A percentile compares a stretch with the other conserved stretches of the same genome.
Conservation (phyloP, 2,329 filamentous ascomycete species). For the Microcera coccophila region DNA sequence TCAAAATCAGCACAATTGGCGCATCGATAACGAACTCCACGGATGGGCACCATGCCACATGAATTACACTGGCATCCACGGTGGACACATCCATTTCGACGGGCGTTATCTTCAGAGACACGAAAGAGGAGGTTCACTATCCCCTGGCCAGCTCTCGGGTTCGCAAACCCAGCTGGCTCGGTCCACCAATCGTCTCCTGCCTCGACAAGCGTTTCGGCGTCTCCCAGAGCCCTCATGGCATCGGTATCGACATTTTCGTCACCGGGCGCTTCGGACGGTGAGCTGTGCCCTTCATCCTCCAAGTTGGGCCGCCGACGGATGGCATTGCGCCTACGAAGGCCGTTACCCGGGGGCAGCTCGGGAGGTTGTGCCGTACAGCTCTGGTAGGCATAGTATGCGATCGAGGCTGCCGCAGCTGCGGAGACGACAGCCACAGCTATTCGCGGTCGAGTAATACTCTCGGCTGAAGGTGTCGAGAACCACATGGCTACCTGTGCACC, state of each 20-base stretch:
- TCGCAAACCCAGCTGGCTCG: slow-evolving; percentile 38
- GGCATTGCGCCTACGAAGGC: slow-evolving; percentile 64
- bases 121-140: slow-evolving; percentile 83
- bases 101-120: slow-evolving; percentile 89
- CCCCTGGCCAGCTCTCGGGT: slow-evolving; percentile 64
- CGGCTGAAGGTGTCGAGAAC: slow-evolving; percentile 46
- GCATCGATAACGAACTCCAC: slow-evolving; percentile 88
- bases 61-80: slow-evolving; percentile 88
- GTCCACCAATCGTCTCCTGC: slow-evolving; percentile 52
- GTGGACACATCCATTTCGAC: slow-evolving; percentile 84
- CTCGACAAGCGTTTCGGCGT: slow-evolving; percentile 39
- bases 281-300: slow-evolving; percentile 39
- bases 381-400: slow-evolving; percentile 57
- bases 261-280: slow-evolving; percentile 38
- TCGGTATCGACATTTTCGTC: slow-evolving; percentile 44
- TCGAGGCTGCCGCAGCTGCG: slow-evolving; percentile 52
- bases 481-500: slow-evolving; percentile 41
- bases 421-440: slow-evolving; percentile 54
- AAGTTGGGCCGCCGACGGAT: slow-evolving; percentile 46
- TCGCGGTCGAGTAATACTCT: slow-evolving; percentile 52
- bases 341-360: slow-evolving; percentile 27
- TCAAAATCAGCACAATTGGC: slow-evolving; percentile 96
- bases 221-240: slow-evolving; percentile 26
- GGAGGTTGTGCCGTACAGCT: slow-evolving; percentile 22
- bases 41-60: slow-evolving; percentile 83